Evolutionary conservation across 1,139 yeast genomes (phyloP).

Genomic region (Pneumocystis carinii): DNA sequence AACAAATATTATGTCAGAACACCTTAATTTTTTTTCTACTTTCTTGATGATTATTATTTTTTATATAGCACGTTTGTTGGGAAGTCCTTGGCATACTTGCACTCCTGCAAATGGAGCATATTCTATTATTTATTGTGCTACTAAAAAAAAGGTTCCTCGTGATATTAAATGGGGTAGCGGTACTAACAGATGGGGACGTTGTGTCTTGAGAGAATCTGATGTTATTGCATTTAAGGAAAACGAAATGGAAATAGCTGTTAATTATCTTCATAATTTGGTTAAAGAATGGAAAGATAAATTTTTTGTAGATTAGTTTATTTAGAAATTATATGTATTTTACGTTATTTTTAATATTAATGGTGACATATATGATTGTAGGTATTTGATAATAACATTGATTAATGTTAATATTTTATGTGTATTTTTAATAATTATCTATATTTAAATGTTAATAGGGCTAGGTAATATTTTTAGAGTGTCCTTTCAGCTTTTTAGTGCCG

Average conservation of each 20-base stretch:
- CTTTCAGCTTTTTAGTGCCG: neutral
- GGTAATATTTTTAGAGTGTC: neutral
- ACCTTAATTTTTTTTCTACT: constrained; percentile 60
- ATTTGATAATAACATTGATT: neutral
- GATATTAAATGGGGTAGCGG: constrained; percentile 18
- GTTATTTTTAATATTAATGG: neutral
- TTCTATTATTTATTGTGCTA: constrained; percentile 54
- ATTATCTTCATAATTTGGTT: constrained; percentile 19
- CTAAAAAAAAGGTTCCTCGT: constrained; percentile 13
- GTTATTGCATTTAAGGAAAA: constrained; percentile 7
- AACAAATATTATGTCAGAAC: constrained; percentile 64
- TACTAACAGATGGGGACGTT: constrained; percentile 21
- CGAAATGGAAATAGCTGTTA: constrained; percentile 26
- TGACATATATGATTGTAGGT: neutral
- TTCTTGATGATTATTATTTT: constrained; percentile 76
- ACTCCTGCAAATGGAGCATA: constrained; percentile 81
- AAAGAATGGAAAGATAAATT: constrained; percentile 3
- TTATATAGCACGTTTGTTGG: constrained; percentile 66
- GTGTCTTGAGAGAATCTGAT: constrained; percentile 2
- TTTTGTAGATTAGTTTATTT: neutral
- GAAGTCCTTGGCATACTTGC: constrained; percentile 79
- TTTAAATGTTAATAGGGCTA: neutral
- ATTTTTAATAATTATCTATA: neutral
- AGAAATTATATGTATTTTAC: neutral
- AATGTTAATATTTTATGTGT: neutral